These are phyloP conservation scores for Phytophthora uliginosa DNA, from an alignment of 352 stramenopile genomes.

Conservation along the genomic window DNA sequence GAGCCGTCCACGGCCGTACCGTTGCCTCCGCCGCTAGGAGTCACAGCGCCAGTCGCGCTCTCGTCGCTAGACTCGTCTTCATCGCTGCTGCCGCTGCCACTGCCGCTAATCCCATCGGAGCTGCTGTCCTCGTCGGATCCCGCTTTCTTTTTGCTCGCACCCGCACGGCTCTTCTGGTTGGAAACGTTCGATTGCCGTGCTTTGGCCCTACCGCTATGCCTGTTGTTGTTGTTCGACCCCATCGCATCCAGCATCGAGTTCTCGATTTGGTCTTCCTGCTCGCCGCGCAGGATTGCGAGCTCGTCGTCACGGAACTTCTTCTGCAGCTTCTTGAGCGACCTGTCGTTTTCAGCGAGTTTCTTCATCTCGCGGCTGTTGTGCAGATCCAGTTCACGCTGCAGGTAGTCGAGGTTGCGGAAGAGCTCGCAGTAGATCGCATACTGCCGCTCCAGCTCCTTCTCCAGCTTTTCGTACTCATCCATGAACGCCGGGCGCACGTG, in stretches of 20 bases:
- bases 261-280: slow-evolving; percentile 88
- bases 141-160: slow-evolving; percentile 47
- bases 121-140: slow-evolving; percentile 55
- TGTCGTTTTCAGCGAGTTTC: slow-evolving; percentile 89
- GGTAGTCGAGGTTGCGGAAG: slow-evolving; percentile 97
- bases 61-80: slow-evolving; percentile 70
- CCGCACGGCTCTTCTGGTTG: slow-evolving; percentile 61
- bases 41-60: slow-evolving; percentile 35
- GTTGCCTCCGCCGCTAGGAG: slow-evolving; percentile 20
- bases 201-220: slow-evolving; percentile 37
- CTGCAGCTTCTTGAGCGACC: slow-evolving; percentile 94
- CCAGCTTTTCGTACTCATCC: slow-evolving; percentile 98
- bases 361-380: slow-evolving; percentile 91
- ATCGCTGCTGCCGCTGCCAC: slow-evolving; percentile 37
- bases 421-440: slow-evolving; percentile 96
- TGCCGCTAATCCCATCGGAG: slow-evolving; percentile 53
- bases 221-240: slow-evolving; percentile 51
- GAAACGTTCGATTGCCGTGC: slow-evolving; percentile 34
- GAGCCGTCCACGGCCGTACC: slow-evolving; percentile 40
- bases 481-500: slow-evolving; percentile 96
- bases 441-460: slow-evolving; percentile 96
- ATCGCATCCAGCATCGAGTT: slow-evolving; percentile 58
- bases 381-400: slow-evolving; percentile 95
- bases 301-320: slow-evolving; percentile 95
- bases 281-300: slow-evolving; percentile 86